Evolutionary conservation across 805 yeast genomes (phyloP).

Genomic region (Pichia scutulata): DNA sequence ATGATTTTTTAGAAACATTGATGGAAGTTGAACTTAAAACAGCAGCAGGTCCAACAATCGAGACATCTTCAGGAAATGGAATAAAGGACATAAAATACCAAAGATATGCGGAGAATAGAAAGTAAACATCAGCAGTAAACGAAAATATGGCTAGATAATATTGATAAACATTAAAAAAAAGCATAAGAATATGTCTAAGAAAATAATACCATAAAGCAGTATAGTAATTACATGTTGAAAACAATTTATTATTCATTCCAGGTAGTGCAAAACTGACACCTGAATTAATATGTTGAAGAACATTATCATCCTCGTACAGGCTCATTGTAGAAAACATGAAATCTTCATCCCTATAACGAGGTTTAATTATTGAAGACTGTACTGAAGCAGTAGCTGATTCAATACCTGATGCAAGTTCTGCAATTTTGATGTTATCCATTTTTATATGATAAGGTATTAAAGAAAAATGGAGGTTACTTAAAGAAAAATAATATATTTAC

Average conservation of each 20-base stretch:
- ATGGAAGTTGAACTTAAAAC: neutral
- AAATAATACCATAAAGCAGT: conserved; percentile 11
- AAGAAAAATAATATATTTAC: neutral
- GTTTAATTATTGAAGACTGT: conserved; percentile 25
- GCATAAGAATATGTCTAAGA: conserved; percentile 13
- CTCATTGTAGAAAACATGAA: conserved; percentile 15
- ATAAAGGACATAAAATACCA: conserved; percentile 16
- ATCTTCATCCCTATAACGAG: conserved; percentile 19
- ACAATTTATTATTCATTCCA: conserved; percentile 16
- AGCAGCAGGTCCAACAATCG: conserved; percentile 1
- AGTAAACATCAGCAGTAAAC: neutral
- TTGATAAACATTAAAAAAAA: conserved; percentile 8
- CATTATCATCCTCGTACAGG: conserved; percentile 17
- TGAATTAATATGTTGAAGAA: neutral
- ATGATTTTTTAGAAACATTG: neutral
- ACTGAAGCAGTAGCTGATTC: conserved; percentile 13
- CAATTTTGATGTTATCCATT: neutral
- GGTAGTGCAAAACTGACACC: conserved; percentile 10
- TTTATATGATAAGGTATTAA: neutral
- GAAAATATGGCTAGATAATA: neutral
- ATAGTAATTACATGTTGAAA: conserved; percentile 11
- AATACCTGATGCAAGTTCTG: neutral
- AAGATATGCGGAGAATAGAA: conserved; percentile 2
- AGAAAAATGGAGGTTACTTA: neutral
- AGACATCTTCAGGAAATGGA: conserved; percentile 8